Percentiles rank a stretch among this genome's conserved stretches.
These are phyloP conservation scores for Melanopsichium pennsylvanicum DNA, from an alignment of 1,284 basidiomycete genomes.

Conservation along the genomic window DNA sequence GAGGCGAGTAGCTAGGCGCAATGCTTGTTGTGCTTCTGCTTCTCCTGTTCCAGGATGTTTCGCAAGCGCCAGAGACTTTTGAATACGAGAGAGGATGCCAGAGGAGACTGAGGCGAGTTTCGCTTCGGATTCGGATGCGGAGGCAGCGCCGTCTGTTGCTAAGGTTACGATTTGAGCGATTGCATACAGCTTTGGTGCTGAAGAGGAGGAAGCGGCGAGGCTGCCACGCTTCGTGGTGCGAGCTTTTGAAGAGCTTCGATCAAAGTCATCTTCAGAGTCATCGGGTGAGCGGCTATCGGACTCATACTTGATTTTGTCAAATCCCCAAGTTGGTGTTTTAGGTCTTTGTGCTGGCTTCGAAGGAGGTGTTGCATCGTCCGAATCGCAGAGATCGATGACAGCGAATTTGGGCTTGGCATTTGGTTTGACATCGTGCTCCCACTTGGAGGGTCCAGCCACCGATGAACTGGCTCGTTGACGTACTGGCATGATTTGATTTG, in stretches of 20 bases:
- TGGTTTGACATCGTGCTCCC: conserved; percentile 1
- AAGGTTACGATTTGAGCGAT: conserved; percentile 30
- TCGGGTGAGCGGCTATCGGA: neutral
- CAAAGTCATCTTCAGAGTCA: conserved; percentile 10
- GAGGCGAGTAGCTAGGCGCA: conserved; percentile 39
- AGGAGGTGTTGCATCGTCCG: conserved; percentile 5
- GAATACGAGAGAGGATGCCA: conserved; percentile 45
- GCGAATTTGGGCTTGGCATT: conserved; percentile 11
- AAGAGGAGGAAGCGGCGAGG: neutral
- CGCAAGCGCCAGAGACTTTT: conserved; percentile 45
- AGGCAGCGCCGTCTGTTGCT: conserved; percentile 31
- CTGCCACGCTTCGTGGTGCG: neutral
- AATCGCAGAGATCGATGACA: conserved; percentile 34
- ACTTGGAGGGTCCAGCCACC: neutral
- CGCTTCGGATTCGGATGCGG: conserved; percentile 11
- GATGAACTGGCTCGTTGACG: conserved; percentile 1
- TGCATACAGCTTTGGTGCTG: conserved; percentile 29
- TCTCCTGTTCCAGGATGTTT: conserved; percentile 46
- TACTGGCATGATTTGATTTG: conserved; percentile 21
- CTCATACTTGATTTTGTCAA: conserved; percentile 6
- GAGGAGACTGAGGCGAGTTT: conserved; percentile 31
- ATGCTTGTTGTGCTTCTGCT: conserved; percentile 46
- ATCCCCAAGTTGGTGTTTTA: neutral
- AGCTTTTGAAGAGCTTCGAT: neutral
- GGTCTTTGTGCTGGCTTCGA: neutral